phyloP scores from a whole-genome alignment of 1,284 basidiomycete species.

The Phellopilus nigrolimitatus region DNA sequence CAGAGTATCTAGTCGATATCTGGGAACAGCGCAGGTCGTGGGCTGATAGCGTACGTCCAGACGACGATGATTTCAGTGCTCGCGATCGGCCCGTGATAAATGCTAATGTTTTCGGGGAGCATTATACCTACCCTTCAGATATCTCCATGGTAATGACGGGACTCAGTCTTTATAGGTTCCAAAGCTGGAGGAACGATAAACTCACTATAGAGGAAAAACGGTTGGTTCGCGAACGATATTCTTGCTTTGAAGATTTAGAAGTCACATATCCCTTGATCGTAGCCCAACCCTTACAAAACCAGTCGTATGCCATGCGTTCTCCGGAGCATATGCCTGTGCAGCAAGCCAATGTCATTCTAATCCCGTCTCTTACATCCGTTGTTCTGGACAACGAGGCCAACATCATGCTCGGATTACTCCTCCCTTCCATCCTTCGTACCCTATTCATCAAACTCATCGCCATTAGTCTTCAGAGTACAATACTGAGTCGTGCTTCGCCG shows the following conservation, averaged over 20 bases:
- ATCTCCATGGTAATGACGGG: conserved; percentile 46
- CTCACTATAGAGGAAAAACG: conserved; percentile 47
- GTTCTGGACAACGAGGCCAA: conserved; percentile 49
- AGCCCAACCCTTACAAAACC: conserved; percentile 43
- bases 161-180: conserved; percentile 39
- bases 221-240: conserved; percentile 35
- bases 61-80: conserved; percentile 14
- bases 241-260: conserved; percentile 32
- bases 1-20: conserved; percentile 26
- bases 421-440: conserved; percentile 62
- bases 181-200: conserved; percentile 46
- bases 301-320: conserved; percentile 57
- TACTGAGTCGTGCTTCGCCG: conserved; percentile 34
- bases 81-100: conserved; percentile 28
- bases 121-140: conserved; percentile 45
- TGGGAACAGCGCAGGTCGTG: conserved; percentile 51
- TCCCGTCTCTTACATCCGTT: conserved; percentile 33
- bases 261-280: conserved; percentile 58
- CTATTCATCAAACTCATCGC: conserved; percentile 47
- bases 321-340: conserved; percentile 24
- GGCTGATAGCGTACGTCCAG: conserved; percentile 24
- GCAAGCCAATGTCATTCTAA: neutral
- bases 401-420: conserved; percentile 46
- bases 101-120: conserved; percentile 41
- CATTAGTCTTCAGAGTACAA: conserved; percentile 39